Conservation (phyloP, 2,329 filamentous ascomycete genomes). For the Venturia pyrina region DNA sequence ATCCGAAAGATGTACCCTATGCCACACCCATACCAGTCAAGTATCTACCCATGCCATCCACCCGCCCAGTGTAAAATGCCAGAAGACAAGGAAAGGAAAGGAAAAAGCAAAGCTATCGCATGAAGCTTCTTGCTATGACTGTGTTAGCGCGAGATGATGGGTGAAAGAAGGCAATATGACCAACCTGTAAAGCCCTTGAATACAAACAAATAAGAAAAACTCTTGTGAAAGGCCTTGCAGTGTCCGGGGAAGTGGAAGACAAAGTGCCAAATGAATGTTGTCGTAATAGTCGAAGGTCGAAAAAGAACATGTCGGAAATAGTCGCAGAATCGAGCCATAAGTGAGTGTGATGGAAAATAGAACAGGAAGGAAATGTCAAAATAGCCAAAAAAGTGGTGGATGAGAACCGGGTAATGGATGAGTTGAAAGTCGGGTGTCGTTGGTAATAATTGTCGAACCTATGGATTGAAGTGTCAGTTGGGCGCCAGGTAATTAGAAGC, state of each 20-base stretch:
- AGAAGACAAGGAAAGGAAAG: not conserved
- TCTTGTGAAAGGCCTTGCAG: not conserved
- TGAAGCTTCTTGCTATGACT: not conserved
- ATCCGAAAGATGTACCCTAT: not conserved
- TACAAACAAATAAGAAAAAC: not conserved
- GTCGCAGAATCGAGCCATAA: not conserved
- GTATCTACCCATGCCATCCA: not conserved
- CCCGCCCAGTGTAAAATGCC: not conserved
- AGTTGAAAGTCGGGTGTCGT: not conserved
- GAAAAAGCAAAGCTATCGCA: not conserved
- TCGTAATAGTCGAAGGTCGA: not conserved
- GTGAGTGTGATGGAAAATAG: not conserved
- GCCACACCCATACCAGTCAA: not conserved
- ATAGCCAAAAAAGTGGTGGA: not conserved
- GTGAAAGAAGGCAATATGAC: not conserved
- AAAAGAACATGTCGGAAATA: not conserved
- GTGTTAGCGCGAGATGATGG: not conserved
- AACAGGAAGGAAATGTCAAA: not conserved
- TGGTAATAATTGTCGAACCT: not conserved
- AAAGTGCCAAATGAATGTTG: conserved; percentile 1
- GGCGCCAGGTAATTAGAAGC: not conserved
- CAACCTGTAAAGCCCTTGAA: not conserved
- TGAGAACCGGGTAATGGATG: not conserved
- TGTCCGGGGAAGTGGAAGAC: not conserved
- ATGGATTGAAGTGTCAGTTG: not conserved